Conservation (phyloP, 768 basidiomycete genomes). For the Russula griseocarnosa region DNA sequence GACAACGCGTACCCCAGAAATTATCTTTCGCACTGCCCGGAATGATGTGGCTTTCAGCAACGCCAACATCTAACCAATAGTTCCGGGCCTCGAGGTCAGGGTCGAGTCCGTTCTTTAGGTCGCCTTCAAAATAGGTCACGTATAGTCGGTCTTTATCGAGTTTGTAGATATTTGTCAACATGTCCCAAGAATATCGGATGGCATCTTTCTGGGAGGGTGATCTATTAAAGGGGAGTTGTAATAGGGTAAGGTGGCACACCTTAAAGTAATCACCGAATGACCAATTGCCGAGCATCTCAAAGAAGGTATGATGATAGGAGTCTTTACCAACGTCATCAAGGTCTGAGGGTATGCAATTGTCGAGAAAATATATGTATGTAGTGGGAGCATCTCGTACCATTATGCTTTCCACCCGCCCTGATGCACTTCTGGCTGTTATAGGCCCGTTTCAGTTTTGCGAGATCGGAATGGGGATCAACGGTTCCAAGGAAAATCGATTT, state of each 20-base stretch:
- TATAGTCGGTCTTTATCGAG: constrained; percentile 89
- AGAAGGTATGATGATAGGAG: constrained; percentile 96
- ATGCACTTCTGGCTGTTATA: constrained; percentile 99
- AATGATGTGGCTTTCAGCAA: constrained; percentile 84
- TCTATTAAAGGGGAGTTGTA: constrained; percentile 5
- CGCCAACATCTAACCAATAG: constrained; percentile 84
- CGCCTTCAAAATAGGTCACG: constrained; percentile 97
- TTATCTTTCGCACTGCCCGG: constrained; percentile 96
- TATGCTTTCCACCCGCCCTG: constrained; percentile 97
- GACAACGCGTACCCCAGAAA: constrained; percentile 80
- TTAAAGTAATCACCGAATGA: constrained; percentile 99
- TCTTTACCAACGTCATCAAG: constrained; percentile 99
- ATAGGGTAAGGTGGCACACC: constrained; percentile 39
- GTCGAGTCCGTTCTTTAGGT: constrained; percentile 75
- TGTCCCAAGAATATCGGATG: constrained; percentile 88
- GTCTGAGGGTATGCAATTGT: constrained; percentile 47
- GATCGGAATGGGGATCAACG: constrained; percentile 90
- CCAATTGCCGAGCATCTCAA: constrained; percentile 99
- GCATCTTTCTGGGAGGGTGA: constrained; percentile 73
- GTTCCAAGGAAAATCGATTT: constrained; percentile 98
- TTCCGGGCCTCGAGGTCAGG: constrained; percentile 87
- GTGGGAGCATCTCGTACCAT: constrained; percentile 50
- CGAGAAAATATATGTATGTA: constrained; percentile 10
- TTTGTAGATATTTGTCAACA: constrained; percentile 84
- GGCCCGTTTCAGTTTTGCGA: constrained; percentile 87